Evolutionary conservation across 2,329 filamentous ascomycete species (phyloP).

Genomic region (Rutstroemia sp.): DNA sequence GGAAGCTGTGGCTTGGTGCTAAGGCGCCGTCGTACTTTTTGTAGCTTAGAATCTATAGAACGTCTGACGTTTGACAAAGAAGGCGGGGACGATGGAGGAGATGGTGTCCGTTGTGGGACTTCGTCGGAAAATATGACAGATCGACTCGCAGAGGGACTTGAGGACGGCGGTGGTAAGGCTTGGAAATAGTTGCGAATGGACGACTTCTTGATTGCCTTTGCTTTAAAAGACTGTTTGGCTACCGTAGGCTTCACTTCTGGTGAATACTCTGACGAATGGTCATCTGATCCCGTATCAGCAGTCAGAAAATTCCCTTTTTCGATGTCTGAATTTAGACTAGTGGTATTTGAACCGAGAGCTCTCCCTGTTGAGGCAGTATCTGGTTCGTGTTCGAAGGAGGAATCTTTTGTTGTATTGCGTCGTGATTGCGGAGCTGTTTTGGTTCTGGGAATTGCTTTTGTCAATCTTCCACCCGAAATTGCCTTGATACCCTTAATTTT

Average conservation of each 20-base stretch:
- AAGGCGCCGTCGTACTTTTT: conserved; percentile 13
- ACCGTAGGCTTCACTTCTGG: not conserved
- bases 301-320: not conserved
- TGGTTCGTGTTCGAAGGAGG: not conserved
- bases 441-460: not conserved
- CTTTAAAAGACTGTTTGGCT: not conserved
- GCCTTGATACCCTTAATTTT: not conserved
- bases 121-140: not conserved
- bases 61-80: not conserved
- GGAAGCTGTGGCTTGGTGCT: conserved; percentile 13
- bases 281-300: not conserved
- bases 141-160: conserved; percentile 11
- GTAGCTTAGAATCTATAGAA: conserved; percentile 12
- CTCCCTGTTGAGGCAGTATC: not conserved
- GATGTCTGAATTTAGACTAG: not conserved
- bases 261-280: not conserved
- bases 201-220: conserved; percentile 13
- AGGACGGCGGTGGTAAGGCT: conserved; percentile 13
- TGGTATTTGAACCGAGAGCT: conserved; percentile 1
- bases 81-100: not conserved
- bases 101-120: not conserved
- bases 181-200: conserved; percentile 26
- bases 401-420: no score
- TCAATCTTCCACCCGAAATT: not conserved
- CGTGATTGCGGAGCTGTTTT: not conserved